Evolutionary conservation across 768 basidiomycete species (phyloP), one percentile per base, ranked within the genome.

Genomic region (Boletus rubescentipes): DNA sequence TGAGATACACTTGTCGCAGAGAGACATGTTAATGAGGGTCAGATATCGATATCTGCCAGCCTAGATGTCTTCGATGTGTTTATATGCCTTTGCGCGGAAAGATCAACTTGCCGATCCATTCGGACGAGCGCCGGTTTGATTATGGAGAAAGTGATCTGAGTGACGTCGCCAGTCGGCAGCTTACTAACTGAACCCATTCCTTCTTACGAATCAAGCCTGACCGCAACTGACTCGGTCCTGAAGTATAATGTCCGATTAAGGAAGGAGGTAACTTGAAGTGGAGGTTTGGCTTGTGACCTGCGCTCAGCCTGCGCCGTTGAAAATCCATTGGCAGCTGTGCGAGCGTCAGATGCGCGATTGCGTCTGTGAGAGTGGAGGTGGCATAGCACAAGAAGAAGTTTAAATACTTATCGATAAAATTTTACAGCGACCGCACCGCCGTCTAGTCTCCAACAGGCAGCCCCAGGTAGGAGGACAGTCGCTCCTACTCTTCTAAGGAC

Each of bases 1-100:
- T 65, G 73, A 73, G 50, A 84, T 55, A 53, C 85, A 87, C 60
- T 86, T 66, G 53, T 75, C 70, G 69, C 83, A 83, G 54, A 82
- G 71, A 66, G 77, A 78, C 82, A 83, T 82, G 44, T 5, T 46
- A 56, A 29, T 54, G 32, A 23, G 12, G n/a, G 20, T n/a, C n/a
- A n/a, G n/a, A n/a, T n/a, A 20, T 21, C 10, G 5, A 32, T 30
- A 18, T 39, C 30, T 15, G 30, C 11, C n/a, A n/a, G n/a, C 15
- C 40, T 16, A 8, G 30, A 4, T n/a, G 15, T 29, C 7, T 29
- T 26, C n/a, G 21, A 40, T 26, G 46, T 26, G 32, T 55, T 65
- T 65, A 55, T 64, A 64, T 55, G 51, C 34, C 35, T 21, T 23
- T 29, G 31, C 9, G 29, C 32, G 36, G 15, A 54, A 49, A 20